phyloP scores from a whole-genome alignment of 2,329 filamentous ascomycete species.

The Dryadomyces quercus-mongolicae region DNA sequence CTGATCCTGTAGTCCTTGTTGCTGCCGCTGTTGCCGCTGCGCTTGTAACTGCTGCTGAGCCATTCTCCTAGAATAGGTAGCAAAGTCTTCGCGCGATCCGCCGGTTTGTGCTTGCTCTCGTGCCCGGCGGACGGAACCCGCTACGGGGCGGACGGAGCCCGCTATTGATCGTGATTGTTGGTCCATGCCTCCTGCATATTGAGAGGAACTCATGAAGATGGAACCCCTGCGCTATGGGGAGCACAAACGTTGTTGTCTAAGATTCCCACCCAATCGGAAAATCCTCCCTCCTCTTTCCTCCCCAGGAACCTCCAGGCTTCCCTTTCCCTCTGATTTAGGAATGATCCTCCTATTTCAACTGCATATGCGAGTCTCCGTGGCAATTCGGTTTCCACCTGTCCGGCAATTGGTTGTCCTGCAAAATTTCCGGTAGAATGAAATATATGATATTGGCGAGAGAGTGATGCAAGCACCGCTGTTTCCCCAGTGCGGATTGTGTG shows the following conservation, averaged over 20 bases:
- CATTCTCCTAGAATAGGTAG: conserved; percentile 14
- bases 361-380: not conserved
- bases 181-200: conserved; percentile 44
- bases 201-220: conserved; percentile 38
- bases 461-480: not conserved
- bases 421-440: not conserved
- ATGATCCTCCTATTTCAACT: not conserved
- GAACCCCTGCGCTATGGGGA: conserved; percentile 13
- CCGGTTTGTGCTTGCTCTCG: conserved; percentile 39
- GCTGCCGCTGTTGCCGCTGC: not conserved
- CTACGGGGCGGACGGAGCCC: conserved; percentile 35
- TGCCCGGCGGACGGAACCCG: conserved; percentile 39
- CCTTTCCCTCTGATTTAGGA: not conserved
- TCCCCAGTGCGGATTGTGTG: not conserved
- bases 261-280: conserved; percentile 2
- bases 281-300: not conserved
- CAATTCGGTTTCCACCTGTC: not conserved
- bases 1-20: not conserved
- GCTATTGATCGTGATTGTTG: conserved; percentile 22
- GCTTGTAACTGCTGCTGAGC: conserved; percentile 4
- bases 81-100: conserved; percentile 18
- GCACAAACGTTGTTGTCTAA: conserved; percentile 2
- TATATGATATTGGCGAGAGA: not conserved
- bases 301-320: not conserved
- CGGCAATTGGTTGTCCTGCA: not conserved